Percentiles rank a stretch among this genome's conserved stretches.
phyloP scores from a whole-genome alignment of 2,329 filamentous ascomycete genomes.

The Fusarium cicatricum region DNA sequence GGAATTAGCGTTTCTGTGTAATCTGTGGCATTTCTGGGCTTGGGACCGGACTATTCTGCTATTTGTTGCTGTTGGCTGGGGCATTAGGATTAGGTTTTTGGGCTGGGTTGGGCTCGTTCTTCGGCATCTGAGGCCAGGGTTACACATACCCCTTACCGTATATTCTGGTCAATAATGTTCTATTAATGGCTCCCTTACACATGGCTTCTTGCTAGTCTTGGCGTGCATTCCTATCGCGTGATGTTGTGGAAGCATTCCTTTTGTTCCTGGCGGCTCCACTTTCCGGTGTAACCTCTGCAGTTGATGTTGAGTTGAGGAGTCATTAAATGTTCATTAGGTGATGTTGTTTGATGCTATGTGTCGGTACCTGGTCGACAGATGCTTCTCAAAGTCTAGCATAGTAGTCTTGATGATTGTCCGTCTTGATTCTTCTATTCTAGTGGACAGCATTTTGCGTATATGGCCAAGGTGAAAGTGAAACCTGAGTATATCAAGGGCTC shows the following conservation, averaged over 20 bases:
- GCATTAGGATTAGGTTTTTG: constrained; percentile 1
- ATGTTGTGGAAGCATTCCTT: not conserved
- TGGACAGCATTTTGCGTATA: too few species aligned
- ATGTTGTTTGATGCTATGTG: too few species aligned
- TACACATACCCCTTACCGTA: constrained; percentile 43
- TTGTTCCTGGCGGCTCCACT: not conserved
- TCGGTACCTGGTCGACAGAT: not conserved
- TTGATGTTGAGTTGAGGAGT: not conserved
- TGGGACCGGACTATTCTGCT: not conserved
- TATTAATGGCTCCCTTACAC: constrained; percentile 19
- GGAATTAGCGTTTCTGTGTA: constrained; percentile 24
- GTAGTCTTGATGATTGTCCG: not conserved
- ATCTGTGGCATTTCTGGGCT: constrained; percentile 13
- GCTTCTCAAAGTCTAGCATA: too few species aligned
- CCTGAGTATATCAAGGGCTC: constrained; percentile 62
- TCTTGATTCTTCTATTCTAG: constrained; percentile 2
- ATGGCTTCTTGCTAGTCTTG: not conserved
- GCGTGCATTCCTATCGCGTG: constrained; percentile 2
- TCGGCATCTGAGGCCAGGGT: constrained; percentile 35
- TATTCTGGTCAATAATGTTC: constrained; percentile 37
- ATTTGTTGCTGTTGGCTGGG: too few species aligned
- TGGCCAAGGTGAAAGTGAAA: too few species aligned
- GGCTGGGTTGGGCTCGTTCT: constrained; percentile 15
- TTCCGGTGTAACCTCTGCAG: not conserved
- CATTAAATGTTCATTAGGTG: not conserved